phyloP scores from a whole-genome alignment of 805 yeast genomes.

The Komagataella kurtzmanii region DNA sequence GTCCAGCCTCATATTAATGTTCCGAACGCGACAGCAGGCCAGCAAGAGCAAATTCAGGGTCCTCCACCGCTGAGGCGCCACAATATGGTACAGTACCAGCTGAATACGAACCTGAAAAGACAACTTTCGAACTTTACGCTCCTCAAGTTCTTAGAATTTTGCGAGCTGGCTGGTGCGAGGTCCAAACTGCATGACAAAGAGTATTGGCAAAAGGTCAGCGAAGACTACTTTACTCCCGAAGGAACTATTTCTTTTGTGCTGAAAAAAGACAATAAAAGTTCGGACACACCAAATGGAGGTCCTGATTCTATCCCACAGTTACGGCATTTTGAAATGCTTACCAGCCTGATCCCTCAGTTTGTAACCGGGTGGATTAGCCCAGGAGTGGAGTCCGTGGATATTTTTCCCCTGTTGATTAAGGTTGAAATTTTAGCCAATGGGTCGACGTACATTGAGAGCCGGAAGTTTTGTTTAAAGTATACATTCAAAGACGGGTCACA shows the following conservation, averaged over 20 bases:
- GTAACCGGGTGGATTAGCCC: slow-evolving; percentile 36
- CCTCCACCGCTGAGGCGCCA: background rate
- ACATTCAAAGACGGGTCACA: slow-evolving; percentile 61
- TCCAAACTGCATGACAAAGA: slow-evolving; percentile 25
- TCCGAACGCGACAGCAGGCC: background rate
- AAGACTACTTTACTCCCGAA: slow-evolving; percentile 37
- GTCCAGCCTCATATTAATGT: background rate
- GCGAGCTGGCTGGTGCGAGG: slow-evolving; percentile 9
- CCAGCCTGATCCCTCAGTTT: slow-evolving; percentile 51
- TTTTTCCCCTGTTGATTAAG: slow-evolving; percentile 31
- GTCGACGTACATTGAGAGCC: slow-evolving; percentile 37
- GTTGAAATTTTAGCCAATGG: slow-evolving; percentile 43
- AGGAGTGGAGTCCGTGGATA: slow-evolving; percentile 38
- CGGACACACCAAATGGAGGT: background rate
- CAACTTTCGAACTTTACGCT: slow-evolving; percentile 8
- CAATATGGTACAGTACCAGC: background rate
- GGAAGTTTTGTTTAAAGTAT: slow-evolving; percentile 32
- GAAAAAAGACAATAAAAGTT: slow-evolving; percentile 18
- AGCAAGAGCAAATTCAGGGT: background rate
- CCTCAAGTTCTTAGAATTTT: slow-evolving; percentile 8
- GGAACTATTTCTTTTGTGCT: slow-evolving; percentile 35
- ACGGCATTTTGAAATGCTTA: slow-evolving; percentile 50
- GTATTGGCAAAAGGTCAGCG: slow-evolving; percentile 35
- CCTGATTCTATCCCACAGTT: slow-evolving; percentile 16
- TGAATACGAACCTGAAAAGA: slow-evolving; percentile 4